phyloP scores from a whole-genome alignment of 306 rosid species.

The Acacia melanoxylon region DNA sequence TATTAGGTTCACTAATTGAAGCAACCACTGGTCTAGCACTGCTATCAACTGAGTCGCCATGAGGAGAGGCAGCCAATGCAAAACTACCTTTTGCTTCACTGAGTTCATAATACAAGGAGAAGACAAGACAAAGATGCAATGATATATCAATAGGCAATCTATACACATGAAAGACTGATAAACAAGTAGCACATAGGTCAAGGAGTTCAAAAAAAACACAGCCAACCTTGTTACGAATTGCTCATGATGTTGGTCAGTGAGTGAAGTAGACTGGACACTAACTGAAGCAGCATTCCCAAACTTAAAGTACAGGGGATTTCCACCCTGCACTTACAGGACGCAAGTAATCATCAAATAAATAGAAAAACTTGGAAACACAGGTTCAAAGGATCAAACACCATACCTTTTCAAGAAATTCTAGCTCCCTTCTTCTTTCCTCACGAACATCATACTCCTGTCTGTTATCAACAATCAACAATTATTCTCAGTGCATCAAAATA shows the following conservation, averaged over 20 bases:
- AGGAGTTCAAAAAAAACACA: neutral
- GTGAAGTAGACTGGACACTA: constrained; percentile 87
- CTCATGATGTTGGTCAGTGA: constrained; percentile 75
- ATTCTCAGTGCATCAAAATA: constrained; percentile 19
- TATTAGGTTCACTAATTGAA: constrained; percentile 68
- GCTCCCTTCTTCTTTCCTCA: constrained; percentile 84
- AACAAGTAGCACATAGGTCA: constrained; percentile 15
- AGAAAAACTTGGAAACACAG: constrained; percentile 12
- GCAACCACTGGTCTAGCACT: constrained; percentile 76
- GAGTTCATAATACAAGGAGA: constrained; percentile 28
- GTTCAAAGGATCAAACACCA: constrained; percentile 29
- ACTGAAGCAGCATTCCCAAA: constrained; percentile 70
- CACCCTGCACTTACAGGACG: constrained; percentile 62
- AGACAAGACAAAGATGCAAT: constrained; percentile 14
- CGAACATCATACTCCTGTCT: constrained; percentile 84
- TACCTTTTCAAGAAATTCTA: constrained; percentile 91
- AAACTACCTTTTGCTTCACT: constrained; percentile 91
- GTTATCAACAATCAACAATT: constrained; percentile 38
- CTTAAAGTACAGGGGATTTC: constrained; percentile 82
- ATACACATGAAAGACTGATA: constrained; percentile 8
- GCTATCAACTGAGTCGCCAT: constrained; percentile 85
- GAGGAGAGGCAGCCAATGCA: constrained; percentile 85
- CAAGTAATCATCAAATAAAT: constrained; percentile 21
- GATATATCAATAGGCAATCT: neutral
- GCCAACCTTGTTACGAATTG: constrained; percentile 69